phyloP scores from a whole-genome alignment of 2,329 filamentous ascomycete species.

The Penicillium sp. region DNA sequence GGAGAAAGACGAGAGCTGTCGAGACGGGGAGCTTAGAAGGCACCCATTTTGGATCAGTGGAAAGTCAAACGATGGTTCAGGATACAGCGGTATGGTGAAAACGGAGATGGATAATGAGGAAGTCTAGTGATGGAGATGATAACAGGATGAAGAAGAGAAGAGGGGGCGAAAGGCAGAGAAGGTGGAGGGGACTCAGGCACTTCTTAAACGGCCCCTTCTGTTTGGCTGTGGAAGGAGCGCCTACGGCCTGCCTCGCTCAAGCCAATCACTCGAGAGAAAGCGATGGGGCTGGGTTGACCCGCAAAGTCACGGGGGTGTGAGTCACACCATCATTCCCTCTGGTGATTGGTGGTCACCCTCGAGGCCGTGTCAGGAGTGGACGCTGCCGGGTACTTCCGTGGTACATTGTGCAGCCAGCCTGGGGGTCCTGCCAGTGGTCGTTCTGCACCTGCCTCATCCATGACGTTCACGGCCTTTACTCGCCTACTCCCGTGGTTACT shows the following conservation, averaged over 20 bases:
- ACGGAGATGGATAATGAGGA: conserved; percentile 1
- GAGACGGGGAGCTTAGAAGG: conserved; percentile 33
- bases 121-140: conserved; percentile 2
- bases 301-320: conserved; percentile 31
- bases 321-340: conserved; percentile 21
- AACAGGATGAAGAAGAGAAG: conserved; percentile 13
- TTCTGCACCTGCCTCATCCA: neutral
- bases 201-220: conserved; percentile 26
- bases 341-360: conserved; percentile 23
- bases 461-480: neutral
- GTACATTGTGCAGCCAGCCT: neutral
- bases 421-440: no score
- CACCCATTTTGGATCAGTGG: conserved; percentile 33
- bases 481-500: no score
- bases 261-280: conserved; percentile 22
- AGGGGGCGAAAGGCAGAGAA: conserved; percentile 30
- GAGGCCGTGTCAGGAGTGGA: neutral
- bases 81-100: conserved; percentile 12
- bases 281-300: conserved; percentile 13
- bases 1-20: conserved; percentile 31
- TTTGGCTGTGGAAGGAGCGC: conserved; percentile 13
- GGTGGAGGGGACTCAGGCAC: conserved; percentile 35
- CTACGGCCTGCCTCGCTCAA: neutral
- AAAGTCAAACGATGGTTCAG: conserved; percentile 17
- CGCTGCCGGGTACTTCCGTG: neutral